Evolutionary conservation across 1,284 basidiomycete genomes (phyloP).

Genomic region (Pterulicium gracile): DNA sequence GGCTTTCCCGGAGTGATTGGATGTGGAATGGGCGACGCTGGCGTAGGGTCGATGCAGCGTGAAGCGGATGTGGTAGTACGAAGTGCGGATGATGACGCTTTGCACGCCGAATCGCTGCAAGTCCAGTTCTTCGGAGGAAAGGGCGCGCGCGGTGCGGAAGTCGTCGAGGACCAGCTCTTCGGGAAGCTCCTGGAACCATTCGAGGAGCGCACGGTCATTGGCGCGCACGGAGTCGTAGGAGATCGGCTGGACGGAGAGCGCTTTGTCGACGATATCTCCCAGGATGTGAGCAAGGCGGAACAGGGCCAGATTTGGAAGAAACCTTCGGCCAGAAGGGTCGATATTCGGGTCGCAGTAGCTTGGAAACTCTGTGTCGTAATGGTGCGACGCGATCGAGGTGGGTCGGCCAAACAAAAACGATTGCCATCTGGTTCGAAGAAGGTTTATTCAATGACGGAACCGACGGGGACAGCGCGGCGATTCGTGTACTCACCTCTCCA

Average conservation of each 20-base stretch:
- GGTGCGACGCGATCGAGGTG: constrained; percentile 58
- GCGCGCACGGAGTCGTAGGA: constrained; percentile 62
- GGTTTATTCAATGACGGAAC: constrained; percentile 3
- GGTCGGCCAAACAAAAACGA: constrained; percentile 79
- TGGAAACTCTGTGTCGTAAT: constrained; percentile 70
- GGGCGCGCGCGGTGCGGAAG: constrained; percentile 53
- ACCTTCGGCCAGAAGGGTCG: constrained; percentile 53
- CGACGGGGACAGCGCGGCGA: background rate
- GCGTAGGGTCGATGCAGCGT: constrained; percentile 72
- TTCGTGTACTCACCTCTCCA: constrained; percentile 64
- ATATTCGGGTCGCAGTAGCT: constrained; percentile 47
- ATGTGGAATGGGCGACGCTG: constrained; percentile 20
- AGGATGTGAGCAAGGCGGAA: constrained; percentile 67
- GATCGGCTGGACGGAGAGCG: constrained; percentile 63
- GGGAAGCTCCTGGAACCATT: constrained; percentile 67
- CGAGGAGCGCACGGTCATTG: constrained; percentile 52
- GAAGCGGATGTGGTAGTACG: constrained; percentile 72
- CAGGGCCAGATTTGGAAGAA: constrained; percentile 60
- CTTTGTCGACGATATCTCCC: constrained; percentile 74
- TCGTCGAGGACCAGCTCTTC: constrained; percentile 65
- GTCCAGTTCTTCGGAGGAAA: constrained; percentile 45
- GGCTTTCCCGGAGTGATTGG: constrained; percentile 18
- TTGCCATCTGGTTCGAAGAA: constrained; percentile 48
- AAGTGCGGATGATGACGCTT: constrained; percentile 64
- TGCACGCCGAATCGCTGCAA: constrained; percentile 60